Evolutionary conservation across 2,329 filamentous ascomycete species (phyloP).

Genomic region (Pyrenophora graminea): DNA sequence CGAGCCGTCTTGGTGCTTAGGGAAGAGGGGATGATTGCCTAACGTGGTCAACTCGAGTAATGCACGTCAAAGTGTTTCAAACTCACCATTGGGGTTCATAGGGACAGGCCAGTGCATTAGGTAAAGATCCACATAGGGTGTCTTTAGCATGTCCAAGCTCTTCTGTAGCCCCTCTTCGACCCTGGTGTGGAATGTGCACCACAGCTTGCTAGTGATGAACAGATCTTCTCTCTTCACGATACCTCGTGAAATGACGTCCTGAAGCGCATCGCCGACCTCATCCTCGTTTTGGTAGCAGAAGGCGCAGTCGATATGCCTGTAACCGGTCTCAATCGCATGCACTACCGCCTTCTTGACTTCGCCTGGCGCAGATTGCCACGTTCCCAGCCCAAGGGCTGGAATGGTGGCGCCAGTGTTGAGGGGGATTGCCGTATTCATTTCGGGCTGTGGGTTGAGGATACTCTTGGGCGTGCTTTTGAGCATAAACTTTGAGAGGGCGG

Average conservation of each 20-base stretch:
- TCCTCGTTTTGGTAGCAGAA: conserved; percentile 82
- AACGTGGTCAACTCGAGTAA: not conserved
- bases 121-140: conserved; percentile 82
- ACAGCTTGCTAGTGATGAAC: conserved; percentile 85
- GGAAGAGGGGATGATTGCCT: conserved; percentile 74
- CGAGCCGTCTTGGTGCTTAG: conserved; percentile 72
- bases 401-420: conserved; percentile 49
- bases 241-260: conserved; percentile 71
- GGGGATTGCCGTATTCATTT: conserved; percentile 46
- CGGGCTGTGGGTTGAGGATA: conserved; percentile 45
- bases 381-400: conserved; percentile 46
- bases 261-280: conserved; percentile 78
- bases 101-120: conserved; percentile 84
- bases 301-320: conserved; percentile 68
- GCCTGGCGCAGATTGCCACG: conserved; percentile 49
- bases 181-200: conserved; percentile 76
- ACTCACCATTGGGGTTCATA: conserved; percentile 72
- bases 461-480: conserved; percentile 43
- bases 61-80: not conserved
- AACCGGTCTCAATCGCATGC: conserved; percentile 55
- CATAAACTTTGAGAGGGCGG: conserved; percentile 47
- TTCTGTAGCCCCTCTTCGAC: conserved; percentile 72
- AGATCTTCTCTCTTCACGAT: conserved; percentile 75
- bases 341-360: conserved; percentile 54
- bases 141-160: conserved; percentile 71